Evolutionary conservation across 441 rosid species (phyloP).

Genomic region (Bocquillonia castaneifolia): DNA sequence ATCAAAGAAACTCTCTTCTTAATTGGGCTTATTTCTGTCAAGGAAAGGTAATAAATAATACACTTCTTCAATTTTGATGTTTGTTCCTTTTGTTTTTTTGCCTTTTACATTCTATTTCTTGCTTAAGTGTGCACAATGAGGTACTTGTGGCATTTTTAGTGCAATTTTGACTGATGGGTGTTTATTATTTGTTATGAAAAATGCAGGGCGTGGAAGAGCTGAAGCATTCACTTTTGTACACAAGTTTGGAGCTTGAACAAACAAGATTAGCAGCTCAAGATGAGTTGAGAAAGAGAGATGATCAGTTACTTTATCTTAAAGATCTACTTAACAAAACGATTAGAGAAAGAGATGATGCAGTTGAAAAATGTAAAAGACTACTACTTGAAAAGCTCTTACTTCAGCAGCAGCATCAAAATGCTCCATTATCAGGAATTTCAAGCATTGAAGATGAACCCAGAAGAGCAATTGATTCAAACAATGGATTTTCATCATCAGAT

Average conservation of each 20-base stretch:
- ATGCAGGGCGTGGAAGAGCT: constrained; percentile 68
- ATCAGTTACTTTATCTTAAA: constrained; percentile 45
- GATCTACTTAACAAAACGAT: constrained; percentile 43
- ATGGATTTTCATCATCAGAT: constrained; percentile 49
- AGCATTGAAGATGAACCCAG: constrained; percentile 52
- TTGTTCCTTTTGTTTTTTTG: background rate
- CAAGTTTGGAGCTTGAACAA: constrained; percentile 60
- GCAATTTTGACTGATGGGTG: constrained; percentile 3
- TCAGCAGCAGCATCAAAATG: constrained; percentile 30
- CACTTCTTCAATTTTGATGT: background rate
- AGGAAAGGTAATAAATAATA: constrained; percentile 54
- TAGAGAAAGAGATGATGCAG: constrained; percentile 61
- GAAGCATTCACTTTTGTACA: constrained; percentile 56
- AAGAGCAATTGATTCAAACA: constrained; percentile 35
- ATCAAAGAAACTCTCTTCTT: constrained; percentile 43
- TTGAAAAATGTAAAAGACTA: constrained; percentile 38
- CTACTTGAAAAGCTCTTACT: constrained; percentile 43
- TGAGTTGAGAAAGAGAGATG: constrained; percentile 57
- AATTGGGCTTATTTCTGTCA: constrained; percentile 57
- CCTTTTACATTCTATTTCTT: too few relatives aligned
- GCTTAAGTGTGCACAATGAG: background rate
- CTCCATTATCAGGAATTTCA: constrained; percentile 33
- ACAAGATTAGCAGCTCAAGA: constrained; percentile 58
- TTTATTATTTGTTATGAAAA: constrained; percentile 11
- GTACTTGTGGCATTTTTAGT: background rate